These are phyloP conservation scores for Diophrys appendiculata DNA, from an alignment of 73 alveolate species.

Conservation along the genomic window DNA sequence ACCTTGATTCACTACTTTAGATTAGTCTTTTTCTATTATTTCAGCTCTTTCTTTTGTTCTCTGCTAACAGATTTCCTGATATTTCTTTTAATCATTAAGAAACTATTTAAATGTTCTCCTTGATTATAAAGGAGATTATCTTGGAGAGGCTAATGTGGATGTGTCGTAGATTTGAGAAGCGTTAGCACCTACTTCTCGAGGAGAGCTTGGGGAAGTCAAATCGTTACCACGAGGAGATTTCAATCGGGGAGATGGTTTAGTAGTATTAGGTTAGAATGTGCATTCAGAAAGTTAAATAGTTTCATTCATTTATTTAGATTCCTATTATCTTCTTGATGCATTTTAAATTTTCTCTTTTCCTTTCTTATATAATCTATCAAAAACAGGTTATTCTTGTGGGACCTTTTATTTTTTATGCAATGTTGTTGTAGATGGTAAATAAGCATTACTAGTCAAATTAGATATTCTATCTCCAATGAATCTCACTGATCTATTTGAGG, in stretches of 20 bases:
- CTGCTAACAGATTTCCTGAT: too few relatives aligned
- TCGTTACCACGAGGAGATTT: too few relatives aligned
- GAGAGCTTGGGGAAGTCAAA: too few relatives aligned
- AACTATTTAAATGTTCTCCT: not conserved
- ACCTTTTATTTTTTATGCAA: too few relatives aligned
- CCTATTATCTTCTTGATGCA: not conserved
- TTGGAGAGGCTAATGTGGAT: too few relatives aligned
- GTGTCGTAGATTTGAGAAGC: too few relatives aligned
- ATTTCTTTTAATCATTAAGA: not conserved
- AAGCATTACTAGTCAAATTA: too few relatives aligned
- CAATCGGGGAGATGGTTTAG: not conserved
- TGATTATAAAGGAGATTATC: not conserved
- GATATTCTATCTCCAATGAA: too few relatives aligned
- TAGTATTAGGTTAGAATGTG: not conserved
- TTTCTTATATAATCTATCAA: not conserved
- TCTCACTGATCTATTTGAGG: too few relatives aligned
- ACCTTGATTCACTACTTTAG: not conserved
- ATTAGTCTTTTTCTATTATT: not conserved
- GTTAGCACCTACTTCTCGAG: too few relatives aligned
- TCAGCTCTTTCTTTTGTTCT: not conserved
- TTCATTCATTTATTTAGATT: not conserved
- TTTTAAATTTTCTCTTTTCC: not conserved
- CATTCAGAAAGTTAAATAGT: not conserved
- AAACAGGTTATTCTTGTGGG: too few relatives aligned
- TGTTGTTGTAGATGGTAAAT: too few relatives aligned